Evolutionary conservation across 768 basidiomycete species (phyloP), one percentile per base, ranked within the genome.

Genomic region (Pleurotus salmoneostramineus): DNA sequence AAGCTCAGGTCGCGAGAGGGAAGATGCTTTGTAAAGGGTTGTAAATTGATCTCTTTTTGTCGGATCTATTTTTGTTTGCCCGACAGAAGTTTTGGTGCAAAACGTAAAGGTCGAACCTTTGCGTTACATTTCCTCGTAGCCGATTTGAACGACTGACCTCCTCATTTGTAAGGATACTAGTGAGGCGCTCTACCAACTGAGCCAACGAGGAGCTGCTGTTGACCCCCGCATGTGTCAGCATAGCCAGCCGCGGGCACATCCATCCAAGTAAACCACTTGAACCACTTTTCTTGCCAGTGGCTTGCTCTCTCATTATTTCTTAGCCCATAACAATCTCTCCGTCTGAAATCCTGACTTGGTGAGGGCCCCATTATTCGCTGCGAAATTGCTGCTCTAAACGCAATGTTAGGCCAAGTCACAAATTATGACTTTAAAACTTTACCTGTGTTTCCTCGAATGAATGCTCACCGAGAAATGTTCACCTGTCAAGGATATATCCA

Each of bases 11-110:
- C 0, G 71, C 73, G 17, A 75, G 90, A 59, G 91, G 89, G 17
- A 90, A 88, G 73, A 67, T 74, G 67, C 68, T 92, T 4, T 96
- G 93, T 65, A 79, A 78, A 65, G 80, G 82, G 5, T 63, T 93
- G 52, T 93, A 69, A 61, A 31, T 45, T 27, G 44, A 17, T 15
- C 3, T n/a, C 6, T n/a, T 17, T 6, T 45, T 10, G 37, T 40
- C 14, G 37, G 37, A 40, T 40, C 6, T 40, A 40, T 6, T 6
- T 14, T n/a, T 6, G 44, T 45, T 14, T 45, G 15, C 17, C 8
- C 14, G 10, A 14, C 12, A 45, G 44, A 10, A 8, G 10, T n/a
- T 1, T 42, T 42, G 8, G 3, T 27, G 40, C 44, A 45, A 45
- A 45, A 45, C 12, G 17, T 6, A 45, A 14, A 11, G 1, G 6